Conservation (phyloP, 2,329 filamentous ascomycete genomes). For the Metarhizium anisopliae region DNA sequence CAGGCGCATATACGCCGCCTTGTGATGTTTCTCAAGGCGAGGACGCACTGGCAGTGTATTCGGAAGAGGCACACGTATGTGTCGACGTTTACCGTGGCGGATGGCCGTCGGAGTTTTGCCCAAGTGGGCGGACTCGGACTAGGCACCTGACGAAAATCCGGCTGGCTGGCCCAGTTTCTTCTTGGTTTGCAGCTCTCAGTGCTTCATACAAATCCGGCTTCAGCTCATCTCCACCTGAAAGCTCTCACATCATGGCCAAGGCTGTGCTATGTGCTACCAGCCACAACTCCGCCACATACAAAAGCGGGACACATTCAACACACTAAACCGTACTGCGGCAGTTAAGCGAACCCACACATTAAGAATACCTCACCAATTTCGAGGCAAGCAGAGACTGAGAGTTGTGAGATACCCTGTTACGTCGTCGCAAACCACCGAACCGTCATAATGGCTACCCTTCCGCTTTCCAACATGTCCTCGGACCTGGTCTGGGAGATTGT, state of each 20-base stretch:
- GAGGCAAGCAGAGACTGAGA: slow-evolving; percentile 15
- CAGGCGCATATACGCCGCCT: background rate
- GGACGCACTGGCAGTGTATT: background rate
- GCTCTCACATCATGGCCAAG: no score
- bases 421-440: slow-evolving; percentile 22
- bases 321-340: slow-evolving; percentile 20
- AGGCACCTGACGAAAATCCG: background rate
- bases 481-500: slow-evolving; percentile 93
- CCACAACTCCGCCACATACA: slow-evolving; percentile 6
- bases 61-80: background rate
- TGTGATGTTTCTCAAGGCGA: background rate
- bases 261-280: background rate
- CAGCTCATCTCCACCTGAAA: no score
- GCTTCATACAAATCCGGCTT: no score
- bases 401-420: slow-evolving; percentile 6
- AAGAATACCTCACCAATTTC: slow-evolving; percentile 17
- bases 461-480: slow-evolving; percentile 66
- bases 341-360: slow-evolving; percentile 35
- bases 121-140: background rate
- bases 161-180: no score
- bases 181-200: no score
- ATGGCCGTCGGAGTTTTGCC: background rate
- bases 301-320: slow-evolving; percentile 11
- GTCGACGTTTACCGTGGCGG: background rate
- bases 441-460: slow-evolving; percentile 47